Conservation (phyloP, 78 protist genomes). For the Monocercomonoides exilis region DNA sequence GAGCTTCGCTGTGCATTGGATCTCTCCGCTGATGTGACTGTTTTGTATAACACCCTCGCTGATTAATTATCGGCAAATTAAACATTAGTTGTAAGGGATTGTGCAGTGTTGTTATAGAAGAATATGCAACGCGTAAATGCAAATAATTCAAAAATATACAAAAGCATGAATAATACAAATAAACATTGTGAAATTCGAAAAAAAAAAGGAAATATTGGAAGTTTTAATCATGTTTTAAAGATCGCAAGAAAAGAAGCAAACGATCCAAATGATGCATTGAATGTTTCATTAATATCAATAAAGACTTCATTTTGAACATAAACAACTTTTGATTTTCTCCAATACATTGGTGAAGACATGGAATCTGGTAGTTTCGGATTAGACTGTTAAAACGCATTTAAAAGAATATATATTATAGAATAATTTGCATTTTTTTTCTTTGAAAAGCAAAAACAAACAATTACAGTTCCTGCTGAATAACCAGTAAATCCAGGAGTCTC, state of each 20-base stretch:
- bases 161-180: background rate
- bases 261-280: background rate
- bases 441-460: no score
- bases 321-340: background rate
- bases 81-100: background rate
- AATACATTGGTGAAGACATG: background rate
- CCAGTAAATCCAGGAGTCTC: background rate
- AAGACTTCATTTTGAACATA: constrained; percentile 6
- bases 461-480: background rate
- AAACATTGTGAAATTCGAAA: background rate
- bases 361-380: background rate
- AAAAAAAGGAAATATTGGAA: background rate
- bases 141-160: background rate
- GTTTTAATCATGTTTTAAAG: background rate
- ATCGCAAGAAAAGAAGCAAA: background rate
- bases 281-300: background rate
- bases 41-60: background rate
- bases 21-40: background rate
- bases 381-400: no score
- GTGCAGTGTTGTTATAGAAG: background rate
- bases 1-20: background rate
- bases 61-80: background rate
- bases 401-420: background rate
- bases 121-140: background rate
- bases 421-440: no score